Base-by-base conservation (phyloP, 352 stramenopile genomes). In the Pythium pectinolyticum region DNA sequence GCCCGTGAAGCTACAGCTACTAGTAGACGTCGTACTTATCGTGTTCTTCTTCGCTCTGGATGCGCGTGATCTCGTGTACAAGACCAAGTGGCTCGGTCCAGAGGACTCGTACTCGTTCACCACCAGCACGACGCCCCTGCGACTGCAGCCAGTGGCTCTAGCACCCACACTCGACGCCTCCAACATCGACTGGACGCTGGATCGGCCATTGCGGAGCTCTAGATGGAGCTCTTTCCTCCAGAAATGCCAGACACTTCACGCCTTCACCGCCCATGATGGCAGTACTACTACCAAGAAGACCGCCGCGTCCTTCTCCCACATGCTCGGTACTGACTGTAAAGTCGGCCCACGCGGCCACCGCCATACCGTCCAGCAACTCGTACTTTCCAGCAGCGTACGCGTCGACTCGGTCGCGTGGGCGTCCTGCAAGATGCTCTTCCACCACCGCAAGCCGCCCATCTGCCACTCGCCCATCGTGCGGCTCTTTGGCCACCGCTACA, bases 101-200 rank as follows among this genome's bases (percentile, higher is more conserved):
- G 20, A 61, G 5, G 57, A 70, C 40, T 67, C 67, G 62, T 74
- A 59, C 46, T 64, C 66, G 24, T 73, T 73, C 66, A 47, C 66
- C 0, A 55, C 59, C 0, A 51, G 53, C 10, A 55, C 58, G 0
- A 11, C 14, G 14, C 14, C 52, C 6, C 51, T 70, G 5, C 45
- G 20, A 2, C 37, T 72, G 28, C 45, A 64, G 2, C 24, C 7
- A 5, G 15, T 35, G 10, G 34, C 66, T 17, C 48, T 73, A 19
- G 31, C 43, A 11, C 12, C 47, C 2, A n/a, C 49, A 0, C 4
- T 24, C 4, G 52, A 47, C 10, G 55, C 20, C 17, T 20, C 30
- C 3, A 17, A 49, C 14, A 11, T 5, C 10, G 19, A 35, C 17
- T 32, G 45, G 34, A 9, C 35, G 14, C 46, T 34, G 1, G 11